A percentile compares a stretch with the other conserved stretches of the same genome.
Conservation (phyloP, 257 asterid species). For the Solanum sitiens region DNA sequence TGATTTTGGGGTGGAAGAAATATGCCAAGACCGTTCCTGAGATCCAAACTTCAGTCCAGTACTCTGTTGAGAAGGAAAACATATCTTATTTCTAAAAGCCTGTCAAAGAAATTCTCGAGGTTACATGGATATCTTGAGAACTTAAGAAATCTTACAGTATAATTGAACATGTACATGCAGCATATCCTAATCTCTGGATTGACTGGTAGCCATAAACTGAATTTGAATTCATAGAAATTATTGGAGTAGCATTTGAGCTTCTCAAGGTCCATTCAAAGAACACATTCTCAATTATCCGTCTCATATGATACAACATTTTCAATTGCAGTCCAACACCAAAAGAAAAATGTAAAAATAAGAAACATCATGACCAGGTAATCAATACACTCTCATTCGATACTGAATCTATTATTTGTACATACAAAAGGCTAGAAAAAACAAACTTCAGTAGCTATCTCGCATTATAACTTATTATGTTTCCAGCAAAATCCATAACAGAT, state of each 20-base stretch:
- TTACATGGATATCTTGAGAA: neutral
- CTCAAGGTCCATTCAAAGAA: neutral
- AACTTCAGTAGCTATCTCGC: neutral
- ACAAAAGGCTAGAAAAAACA: neutral
- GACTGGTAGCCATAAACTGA: neutral
- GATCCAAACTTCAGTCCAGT: neutral
- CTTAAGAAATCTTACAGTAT: neutral
- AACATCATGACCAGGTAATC: neutral
- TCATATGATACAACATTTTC: neutral
- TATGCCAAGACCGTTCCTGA: neutral
- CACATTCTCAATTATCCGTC: neutral
- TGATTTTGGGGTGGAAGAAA: neutral
- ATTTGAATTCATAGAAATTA: neutral
- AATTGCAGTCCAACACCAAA: neutral
- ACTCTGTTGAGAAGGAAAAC: neutral
- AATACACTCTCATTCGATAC: neutral
- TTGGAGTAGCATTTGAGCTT: neutral
- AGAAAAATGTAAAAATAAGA: neutral
- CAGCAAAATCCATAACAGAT: neutral
- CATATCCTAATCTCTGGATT: neutral
- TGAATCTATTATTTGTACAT: neutral
- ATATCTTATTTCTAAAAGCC: constrained; percentile 1
- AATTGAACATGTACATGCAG: neutral
- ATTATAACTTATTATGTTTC: neutral
- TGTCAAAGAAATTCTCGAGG: neutral